phyloP scores from a whole-genome alignment of 192 early-diverging fungal species.

The Backusella parvicylindrica region DNA sequence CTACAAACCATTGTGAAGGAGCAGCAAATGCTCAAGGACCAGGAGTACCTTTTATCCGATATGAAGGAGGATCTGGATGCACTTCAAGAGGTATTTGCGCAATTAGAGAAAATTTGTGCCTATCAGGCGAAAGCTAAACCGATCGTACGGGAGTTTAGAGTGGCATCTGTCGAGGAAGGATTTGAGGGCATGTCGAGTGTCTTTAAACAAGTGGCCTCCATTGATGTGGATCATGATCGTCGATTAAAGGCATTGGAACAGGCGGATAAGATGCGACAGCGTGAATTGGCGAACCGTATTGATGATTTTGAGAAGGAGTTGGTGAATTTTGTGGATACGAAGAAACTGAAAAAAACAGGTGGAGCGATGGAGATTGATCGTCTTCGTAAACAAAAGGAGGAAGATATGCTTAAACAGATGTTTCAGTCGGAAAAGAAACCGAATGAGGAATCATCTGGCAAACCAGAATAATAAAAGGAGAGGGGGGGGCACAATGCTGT shows the following conservation, averaged over 20 bases:
- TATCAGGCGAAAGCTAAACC: conserved; percentile 48
- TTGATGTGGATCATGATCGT: conserved; percentile 61
- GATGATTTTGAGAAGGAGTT: conserved; percentile 79
- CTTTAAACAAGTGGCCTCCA: conserved; percentile 63
- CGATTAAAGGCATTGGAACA: conserved; percentile 64
- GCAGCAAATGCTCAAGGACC: conserved; percentile 77
- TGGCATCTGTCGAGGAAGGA: conserved; percentile 56
- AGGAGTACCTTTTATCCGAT: conserved; percentile 66
- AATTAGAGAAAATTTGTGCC: conserved; percentile 59
- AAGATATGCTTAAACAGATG: conserved; percentile 55
- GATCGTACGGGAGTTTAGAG: conserved; percentile 44
- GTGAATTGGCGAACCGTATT: conserved; percentile 64
- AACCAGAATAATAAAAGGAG: not conserved
- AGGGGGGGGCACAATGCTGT: not conserved
- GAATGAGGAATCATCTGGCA: no score
- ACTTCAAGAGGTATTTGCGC: conserved; percentile 52
- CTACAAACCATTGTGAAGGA: conserved; percentile 78
- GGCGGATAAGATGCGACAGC: conserved; percentile 61
- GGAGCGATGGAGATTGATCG: conserved; percentile 73
- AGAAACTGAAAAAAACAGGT: conserved; percentile 71
- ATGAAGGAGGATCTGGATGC: conserved; percentile 63
- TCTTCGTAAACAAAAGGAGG: conserved; percentile 62
- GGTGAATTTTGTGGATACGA: conserved; percentile 58
- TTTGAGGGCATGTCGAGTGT: conserved; percentile 63
- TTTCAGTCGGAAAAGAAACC: conserved; percentile 13